Evolutionary conservation across 345 rosid genomes (phyloP), one percentile per base, ranked within the genome.

Genomic region (Gossypium thurberi): DNA sequence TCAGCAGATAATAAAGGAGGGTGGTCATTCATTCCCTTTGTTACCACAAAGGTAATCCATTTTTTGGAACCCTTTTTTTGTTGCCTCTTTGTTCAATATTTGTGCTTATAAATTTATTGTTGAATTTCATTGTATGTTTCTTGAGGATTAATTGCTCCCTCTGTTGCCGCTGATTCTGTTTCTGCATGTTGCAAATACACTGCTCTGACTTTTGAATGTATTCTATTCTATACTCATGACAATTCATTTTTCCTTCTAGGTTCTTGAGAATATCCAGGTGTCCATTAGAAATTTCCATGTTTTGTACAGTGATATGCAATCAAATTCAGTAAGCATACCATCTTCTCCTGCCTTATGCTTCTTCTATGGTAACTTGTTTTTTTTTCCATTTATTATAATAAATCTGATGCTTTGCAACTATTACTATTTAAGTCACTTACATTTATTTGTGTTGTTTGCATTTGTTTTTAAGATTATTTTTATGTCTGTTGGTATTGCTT

Each of bases 231-330:
- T 53, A 14, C 3, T n/a, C 42, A 4, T 10, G 61, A 10, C 51
- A 47, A 3, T 47, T 74, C 40, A 17, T 71, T 59, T 75, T 33
- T 60, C 59, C 77, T 62, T 78, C 62, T 78, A 94, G 98, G 83
- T 90, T 83, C 89, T 94, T 75, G 97, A 91, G 82, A 87, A 87
- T 81, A 91, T 94, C 76, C 90, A 91, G 78, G 81, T 94, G 57
- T 94, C 94, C 65, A 86, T 90, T 76, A 87, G 79, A 84, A 90
- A 87, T 80, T 89, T 94, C 61, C 92, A 91, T 84, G 66, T 91
- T 43, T 78, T 81, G 52, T 94, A 91, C 84, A 78, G 78, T 65
- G 87, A 84, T 74, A 72, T 73, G 77, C 86, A 81, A 70, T 69
- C 78, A 70, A 80, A 82, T 82, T 81, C 81, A 3, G 98, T 94